phyloP scores from a whole-genome alignment of 2,329 filamentous ascomycete genomes.

The Microdochium paspali region DNA sequence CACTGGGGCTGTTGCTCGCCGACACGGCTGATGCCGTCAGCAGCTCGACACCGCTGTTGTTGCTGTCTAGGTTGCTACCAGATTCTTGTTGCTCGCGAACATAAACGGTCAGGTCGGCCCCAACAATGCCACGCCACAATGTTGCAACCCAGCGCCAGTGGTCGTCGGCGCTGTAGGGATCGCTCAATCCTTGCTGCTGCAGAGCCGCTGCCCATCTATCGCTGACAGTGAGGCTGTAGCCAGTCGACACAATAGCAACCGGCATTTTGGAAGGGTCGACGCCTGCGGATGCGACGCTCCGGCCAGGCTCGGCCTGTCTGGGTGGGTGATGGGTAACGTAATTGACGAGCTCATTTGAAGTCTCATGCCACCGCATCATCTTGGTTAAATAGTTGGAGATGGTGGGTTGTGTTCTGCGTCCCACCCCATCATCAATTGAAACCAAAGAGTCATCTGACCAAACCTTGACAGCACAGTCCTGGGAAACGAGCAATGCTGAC shows the following conservation, averaged over 20 bases:
- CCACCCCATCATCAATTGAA: conserved; percentile 4
- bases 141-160: conserved; percentile 98
- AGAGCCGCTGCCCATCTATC: conserved; percentile 58
- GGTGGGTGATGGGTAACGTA: conserved; percentile 23
- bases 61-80: background rate
- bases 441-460: conserved; percentile 25
- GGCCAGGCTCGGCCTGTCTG: conserved; percentile 4
- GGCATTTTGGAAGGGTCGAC: conserved; percentile 34
- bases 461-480: conserved; percentile 33
- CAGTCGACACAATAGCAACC: conserved; percentile 64
- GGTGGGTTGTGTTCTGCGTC: conserved; percentile 20
- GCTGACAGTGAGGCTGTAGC: conserved; percentile 71
- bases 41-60: background rate
- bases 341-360: conserved; percentile 58
- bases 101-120: conserved; percentile 71
- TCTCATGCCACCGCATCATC: conserved; percentile 66
- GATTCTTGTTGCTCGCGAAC: conserved; percentile 29
- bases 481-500: conserved; percentile 42
- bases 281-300: conserved; percentile 2
- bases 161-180: conserved; percentile 71
- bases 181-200: conserved; percentile 26
- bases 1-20: background rate
- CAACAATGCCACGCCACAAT: conserved; percentile 79
- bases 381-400: conserved; percentile 55
- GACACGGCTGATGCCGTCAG: background rate